Base-by-base conservation (phyloP, 1,139 yeast species). In the Magnusiomyces tetraspermus region DNA sequence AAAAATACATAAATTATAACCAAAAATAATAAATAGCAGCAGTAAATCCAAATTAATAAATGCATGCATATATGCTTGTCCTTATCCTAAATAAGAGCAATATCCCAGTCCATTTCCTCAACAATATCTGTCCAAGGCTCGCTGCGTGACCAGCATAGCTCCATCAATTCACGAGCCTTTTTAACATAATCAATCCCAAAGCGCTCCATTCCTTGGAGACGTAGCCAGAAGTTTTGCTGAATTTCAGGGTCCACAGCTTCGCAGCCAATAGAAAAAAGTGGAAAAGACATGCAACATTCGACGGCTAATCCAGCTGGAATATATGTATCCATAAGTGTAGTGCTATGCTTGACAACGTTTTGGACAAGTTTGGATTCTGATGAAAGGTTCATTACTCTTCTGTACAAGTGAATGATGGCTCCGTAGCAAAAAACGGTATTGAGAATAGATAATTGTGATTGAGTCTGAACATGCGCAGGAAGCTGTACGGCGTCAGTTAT, bases 251-350 rank as follows among this genome's bases (percentile, higher is more conserved):
- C 48, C 23, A 54, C 3, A 1, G 75, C 72, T 58, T 79, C 84
- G 60, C 83, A 77, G 11, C 78, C 83, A 28, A 80, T 78, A 30
- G 80, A 72, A 57, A 78, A 77, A 3, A 73, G 66, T 43, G 80
- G 77, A 58, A 78, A 78, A 1, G 78, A 70, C 54, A 78, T 69
- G 59, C 82, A 78, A 0, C 77, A 69, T 53, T 77, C 82, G 0
- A 80, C 78, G 0, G 77, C 71, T 1, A 76, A 68, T 8, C 69
- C 67, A 5, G 75, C 65, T 19, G 72, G 76, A n/a, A 79, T 73
- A 50, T 70, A 63, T 1, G 63, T 61, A 46, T 66, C 70, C 2
- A 76, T 61, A 2, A 72, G 64, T 4, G 59, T 58, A 1, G 72
- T 72, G 59, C 76, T 73, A 23, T 68, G 71, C 11, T 57, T 57